phyloP scores from a whole-genome alignment of 2,329 filamentous ascomycete genomes.

The Zymoseptoria ardabiliae region DNA sequence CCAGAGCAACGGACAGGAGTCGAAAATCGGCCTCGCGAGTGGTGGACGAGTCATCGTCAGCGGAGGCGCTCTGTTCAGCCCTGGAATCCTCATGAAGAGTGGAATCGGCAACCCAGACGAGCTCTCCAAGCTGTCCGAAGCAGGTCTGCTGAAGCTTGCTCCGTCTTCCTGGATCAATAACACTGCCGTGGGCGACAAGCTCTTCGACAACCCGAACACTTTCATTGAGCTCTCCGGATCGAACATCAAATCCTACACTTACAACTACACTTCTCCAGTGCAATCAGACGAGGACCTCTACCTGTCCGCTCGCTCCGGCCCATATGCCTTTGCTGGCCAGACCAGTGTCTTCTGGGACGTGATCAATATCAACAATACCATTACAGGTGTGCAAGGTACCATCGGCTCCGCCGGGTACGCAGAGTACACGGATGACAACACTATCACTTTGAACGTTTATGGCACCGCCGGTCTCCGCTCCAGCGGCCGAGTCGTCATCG shows the following conservation, averaged over 20 bases:
- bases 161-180: constrained; percentile 45
- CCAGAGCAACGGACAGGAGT: constrained; percentile 54
- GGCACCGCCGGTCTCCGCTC: constrained; percentile 50
- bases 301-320: constrained; percentile 42
- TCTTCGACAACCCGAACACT: constrained; percentile 45
- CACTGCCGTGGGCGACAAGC: constrained; percentile 41
- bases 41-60: constrained; percentile 44
- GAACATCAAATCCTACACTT: constrained; percentile 42
- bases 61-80: constrained; percentile 54
- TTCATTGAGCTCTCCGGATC: constrained; percentile 47
- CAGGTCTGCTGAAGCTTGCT: constrained; percentile 30
- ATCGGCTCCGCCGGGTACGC: constrained; percentile 43
- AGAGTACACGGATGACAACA: constrained; percentile 45
- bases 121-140: constrained; percentile 37
- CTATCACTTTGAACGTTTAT: constrained; percentile 51
- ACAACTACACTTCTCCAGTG: constrained; percentile 41
- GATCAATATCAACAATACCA: constrained; percentile 43
- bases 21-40: constrained; percentile 58
- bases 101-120: constrained; percentile 53
- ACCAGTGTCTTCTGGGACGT: constrained; percentile 49
- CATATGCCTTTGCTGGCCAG: constrained; percentile 48
- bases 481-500: constrained; percentile 45
- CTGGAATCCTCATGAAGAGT: constrained; percentile 57
- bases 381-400: constrained; percentile 46
- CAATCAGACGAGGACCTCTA: constrained; percentile 41